Base-by-base conservation (phyloP, 2,329 filamentous ascomycete species). In the Elsinoe batatas region DNA sequence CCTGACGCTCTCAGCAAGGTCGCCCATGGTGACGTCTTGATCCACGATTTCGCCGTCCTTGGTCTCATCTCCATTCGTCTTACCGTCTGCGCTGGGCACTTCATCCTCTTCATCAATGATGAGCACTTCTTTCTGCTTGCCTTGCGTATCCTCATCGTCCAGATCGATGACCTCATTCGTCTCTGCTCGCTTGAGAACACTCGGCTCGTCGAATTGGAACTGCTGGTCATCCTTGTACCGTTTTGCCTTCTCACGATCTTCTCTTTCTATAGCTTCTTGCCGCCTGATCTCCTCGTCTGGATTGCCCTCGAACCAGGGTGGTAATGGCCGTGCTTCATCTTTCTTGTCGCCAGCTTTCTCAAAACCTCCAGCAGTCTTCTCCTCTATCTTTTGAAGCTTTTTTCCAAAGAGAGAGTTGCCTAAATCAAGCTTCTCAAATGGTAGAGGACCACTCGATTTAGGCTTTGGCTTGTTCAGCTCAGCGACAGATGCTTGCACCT, bases 391-490 rank as follows among this genome's bases (percentile, higher is more conserved):
- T 64, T 74, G 74, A 72, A 72, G 76, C 62, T 74, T 79, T 67
- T 71, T 77, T 26, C 72, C 74, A 12, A 73, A 67, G 10, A 74
- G 69, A 35, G 80, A 84, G 53, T 80, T 83, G 43, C 86, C 82
- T 1, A 95, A 76, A 65, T 89, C 78, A 5, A 85, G 72, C 51
- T 79, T 91, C 62, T 95, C 90, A 64, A 98, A 98, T 0, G 93
- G 93, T 4, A 98, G 70, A 0, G 91, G 89, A 0, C 91, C 91
- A 61, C 81, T 81, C 64, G 95, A 87, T 46, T 64, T 46, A 5
- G 58, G 12, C 43, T 58, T 56, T 15, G 46, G 13, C 11, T 46
- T 49, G 3, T 22, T 33, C 30, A 42, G 13, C 42, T 61, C 15
- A 12, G 15, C 20, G 50, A 53, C 40, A 60, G 61, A 2, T 64